These are phyloP conservation scores for Botryotinia calthae DNA, from an alignment of 2,329 filamentous ascomycete genomes.

Conservation along the genomic window DNA sequence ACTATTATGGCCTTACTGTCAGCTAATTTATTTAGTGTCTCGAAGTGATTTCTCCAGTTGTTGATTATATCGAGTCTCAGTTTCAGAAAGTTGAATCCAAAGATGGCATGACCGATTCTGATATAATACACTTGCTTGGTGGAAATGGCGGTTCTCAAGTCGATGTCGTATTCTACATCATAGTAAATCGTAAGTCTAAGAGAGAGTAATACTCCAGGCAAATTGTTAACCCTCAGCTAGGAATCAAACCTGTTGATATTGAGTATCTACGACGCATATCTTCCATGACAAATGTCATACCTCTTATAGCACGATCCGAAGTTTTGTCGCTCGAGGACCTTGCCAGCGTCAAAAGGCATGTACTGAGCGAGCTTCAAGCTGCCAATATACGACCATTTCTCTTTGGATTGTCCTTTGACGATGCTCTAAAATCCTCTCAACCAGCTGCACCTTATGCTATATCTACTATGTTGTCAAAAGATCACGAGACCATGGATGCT, in stretches of 20 bases:
- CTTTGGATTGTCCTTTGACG: conserved; percentile 46
- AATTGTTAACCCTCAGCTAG: conserved; percentile 40
- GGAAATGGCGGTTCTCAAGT: conserved; percentile 81
- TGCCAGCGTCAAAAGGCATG: conserved; percentile 55
- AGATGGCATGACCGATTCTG: conserved; percentile 63
- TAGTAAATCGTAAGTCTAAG: conserved; percentile 61
- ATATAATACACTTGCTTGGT: conserved; percentile 74
- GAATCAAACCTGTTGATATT: conserved; percentile 61
- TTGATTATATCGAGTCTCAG: conserved; percentile 71
- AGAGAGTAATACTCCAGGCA: conserved; percentile 23
- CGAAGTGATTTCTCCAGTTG: conserved; percentile 57
- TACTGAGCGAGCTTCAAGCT: conserved; percentile 55
- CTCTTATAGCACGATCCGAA: conserved; percentile 77
- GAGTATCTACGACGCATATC: conserved; percentile 69
- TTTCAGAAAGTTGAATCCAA: conserved; percentile 62
- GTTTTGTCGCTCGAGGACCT: conserved; percentile 59
- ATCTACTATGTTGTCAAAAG: conserved; percentile 69
- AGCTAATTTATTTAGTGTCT: conserved; percentile 45
- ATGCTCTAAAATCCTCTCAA: conserved; percentile 24
- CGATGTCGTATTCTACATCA: conserved; percentile 80
- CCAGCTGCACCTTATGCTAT: conserved; percentile 64
- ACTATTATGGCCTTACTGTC: conserved; percentile 26
- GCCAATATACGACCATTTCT: conserved; percentile 63
- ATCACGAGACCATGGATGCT: conserved; percentile 85
- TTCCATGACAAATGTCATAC: conserved; percentile 77